phyloP scores from a whole-genome alignment of 352 stramenopile species.

The Globisporangium heterothallicum region DNA sequence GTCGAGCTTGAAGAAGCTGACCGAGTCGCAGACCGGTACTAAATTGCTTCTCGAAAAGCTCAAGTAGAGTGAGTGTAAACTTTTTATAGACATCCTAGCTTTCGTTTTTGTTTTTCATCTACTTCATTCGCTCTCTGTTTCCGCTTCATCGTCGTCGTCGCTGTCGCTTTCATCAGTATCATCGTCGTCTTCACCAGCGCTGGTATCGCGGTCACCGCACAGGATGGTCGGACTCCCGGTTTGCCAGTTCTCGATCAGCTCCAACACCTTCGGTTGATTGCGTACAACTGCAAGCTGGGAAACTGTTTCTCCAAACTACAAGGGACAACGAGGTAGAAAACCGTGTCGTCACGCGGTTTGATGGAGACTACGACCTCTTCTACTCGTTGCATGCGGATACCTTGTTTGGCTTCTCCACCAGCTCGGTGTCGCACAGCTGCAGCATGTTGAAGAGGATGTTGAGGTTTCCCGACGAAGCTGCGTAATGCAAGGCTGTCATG shows the following conservation, averaged over 20 bases:
- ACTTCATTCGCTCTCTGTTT: conserved; percentile 5
- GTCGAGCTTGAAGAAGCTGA: conserved; percentile 53
- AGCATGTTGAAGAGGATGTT: conserved; percentile 66
- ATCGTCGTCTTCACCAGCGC: conserved; percentile 18
- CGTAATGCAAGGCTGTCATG: conserved; percentile 70
- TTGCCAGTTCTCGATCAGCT: conserved; percentile 38
- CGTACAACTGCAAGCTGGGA: conserved; percentile 42
- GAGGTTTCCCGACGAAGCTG: conserved; percentile 39
- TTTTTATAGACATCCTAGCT: conserved; percentile 18
- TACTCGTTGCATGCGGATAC: conserved; percentile 15
- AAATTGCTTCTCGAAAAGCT: conserved; percentile 85
- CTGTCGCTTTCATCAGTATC: conserved; percentile 9
- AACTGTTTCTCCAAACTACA: conserved; percentile 55
- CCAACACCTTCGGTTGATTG: conserved; percentile 23
- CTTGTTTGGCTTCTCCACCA: conserved; percentile 56
- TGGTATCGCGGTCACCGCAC: conserved; percentile 13
- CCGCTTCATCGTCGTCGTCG: conserved; percentile 13
- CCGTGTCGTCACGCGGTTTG: too few species aligned
- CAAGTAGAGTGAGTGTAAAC: conserved; percentile 27
- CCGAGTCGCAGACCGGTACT: conserved; percentile 58
- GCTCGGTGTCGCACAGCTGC: conserved; percentile 46
- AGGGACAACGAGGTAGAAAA: neutral
- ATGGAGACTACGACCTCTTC: too few species aligned
- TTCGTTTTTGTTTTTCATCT: conserved; percentile 15
- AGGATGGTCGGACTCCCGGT: conserved; percentile 29